Evolutionary conservation across 2,329 filamentous ascomycete genomes (phyloP).

Genomic region (Talaromyces piceae): DNA sequence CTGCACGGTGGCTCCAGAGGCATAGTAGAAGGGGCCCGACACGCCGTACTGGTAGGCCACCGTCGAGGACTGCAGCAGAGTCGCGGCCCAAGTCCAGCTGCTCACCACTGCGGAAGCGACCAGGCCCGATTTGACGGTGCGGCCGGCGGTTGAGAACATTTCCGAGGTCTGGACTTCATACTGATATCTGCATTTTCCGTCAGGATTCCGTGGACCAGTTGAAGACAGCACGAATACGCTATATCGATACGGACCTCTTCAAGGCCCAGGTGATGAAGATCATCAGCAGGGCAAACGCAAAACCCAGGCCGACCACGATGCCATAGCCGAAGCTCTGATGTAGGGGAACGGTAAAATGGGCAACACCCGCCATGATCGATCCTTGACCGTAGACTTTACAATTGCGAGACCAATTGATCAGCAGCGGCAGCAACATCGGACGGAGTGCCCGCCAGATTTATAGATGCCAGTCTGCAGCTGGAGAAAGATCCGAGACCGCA

Average conservation of each 20-base stretch:
- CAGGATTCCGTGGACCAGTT: no score
- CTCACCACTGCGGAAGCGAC: slow-evolving; percentile 86
- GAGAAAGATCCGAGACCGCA: slow-evolving; percentile 10
- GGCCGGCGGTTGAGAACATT: slow-evolving; percentile 83
- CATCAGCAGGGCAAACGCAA: slow-evolving; percentile 68
- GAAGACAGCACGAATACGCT: neutral
- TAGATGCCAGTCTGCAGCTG: no score
- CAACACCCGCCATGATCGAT: neutral
- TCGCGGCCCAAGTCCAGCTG: slow-evolving; percentile 89
- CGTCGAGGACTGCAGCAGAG: slow-evolving; percentile 68
- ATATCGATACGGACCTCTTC: slow-evolving; percentile 43
- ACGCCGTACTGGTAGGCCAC: slow-evolving; percentile 74
- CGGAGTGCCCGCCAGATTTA: neutral
- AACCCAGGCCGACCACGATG: slow-evolving; percentile 66
- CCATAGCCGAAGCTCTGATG: slow-evolving; percentile 66
- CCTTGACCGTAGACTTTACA: neutral
- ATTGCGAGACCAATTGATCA: no score
- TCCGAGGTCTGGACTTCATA: slow-evolving; percentile 77
- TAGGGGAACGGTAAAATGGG: slow-evolving; percentile 27
- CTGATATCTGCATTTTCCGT: slow-evolving; percentile 49
- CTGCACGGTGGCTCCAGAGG: slow-evolving; percentile 70
- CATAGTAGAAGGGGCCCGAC: slow-evolving; percentile 60
- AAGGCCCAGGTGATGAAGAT: slow-evolving; percentile 65
- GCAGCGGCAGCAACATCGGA: neutral
- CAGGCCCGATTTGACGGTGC: slow-evolving; percentile 81